Conservation (phyloP, 2,329 filamentous ascomycete genomes). For the Pseudogymnoascus verrucosus region DNA sequence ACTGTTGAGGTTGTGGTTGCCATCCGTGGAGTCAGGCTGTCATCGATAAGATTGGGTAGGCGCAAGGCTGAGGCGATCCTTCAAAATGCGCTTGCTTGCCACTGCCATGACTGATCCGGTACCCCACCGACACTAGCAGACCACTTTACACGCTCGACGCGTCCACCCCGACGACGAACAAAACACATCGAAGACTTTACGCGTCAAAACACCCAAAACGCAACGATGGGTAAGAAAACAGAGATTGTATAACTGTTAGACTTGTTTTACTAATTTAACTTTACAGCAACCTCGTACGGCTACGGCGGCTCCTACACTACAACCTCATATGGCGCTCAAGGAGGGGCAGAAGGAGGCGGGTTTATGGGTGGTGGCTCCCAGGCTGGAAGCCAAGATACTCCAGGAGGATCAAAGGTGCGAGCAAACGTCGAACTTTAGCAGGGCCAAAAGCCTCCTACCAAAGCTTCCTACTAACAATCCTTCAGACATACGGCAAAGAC, state of each 20-base stretch:
- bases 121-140: slow-evolving; percentile 1
- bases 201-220: slow-evolving; percentile 9
- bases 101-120: not conserved
- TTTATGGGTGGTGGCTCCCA: slow-evolving; percentile 55
- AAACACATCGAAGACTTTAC: slow-evolving; percentile 2
- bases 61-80: slow-evolving; percentile 7
- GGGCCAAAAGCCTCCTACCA: slow-evolving; percentile 13
- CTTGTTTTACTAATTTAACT: not conserved
- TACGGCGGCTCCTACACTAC: slow-evolving; percentile 25
- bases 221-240: slow-evolving; percentile 16
- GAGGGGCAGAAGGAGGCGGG: slow-evolving; percentile 53
- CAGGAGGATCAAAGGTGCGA: slow-evolving; percentile 37
- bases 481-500: slow-evolving; percentile 59
- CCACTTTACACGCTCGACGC: slow-evolving; percentile 19
- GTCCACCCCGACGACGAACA: slow-evolving; percentile 11
- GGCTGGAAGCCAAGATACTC: slow-evolving; percentile 45
- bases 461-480: not conserved
- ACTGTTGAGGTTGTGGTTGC: not conserved
- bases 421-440: not conserved
- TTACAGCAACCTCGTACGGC: slow-evolving; percentile 24
- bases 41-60: not conserved
- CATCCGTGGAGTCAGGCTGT: not conserved
- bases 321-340: slow-evolving; percentile 38
- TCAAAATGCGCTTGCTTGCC: slow-evolving; percentile 3
- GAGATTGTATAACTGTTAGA: not conserved